Base-by-base conservation (phyloP, 106 monocot genomes). In the Phalaenopsis equestris region DNA sequence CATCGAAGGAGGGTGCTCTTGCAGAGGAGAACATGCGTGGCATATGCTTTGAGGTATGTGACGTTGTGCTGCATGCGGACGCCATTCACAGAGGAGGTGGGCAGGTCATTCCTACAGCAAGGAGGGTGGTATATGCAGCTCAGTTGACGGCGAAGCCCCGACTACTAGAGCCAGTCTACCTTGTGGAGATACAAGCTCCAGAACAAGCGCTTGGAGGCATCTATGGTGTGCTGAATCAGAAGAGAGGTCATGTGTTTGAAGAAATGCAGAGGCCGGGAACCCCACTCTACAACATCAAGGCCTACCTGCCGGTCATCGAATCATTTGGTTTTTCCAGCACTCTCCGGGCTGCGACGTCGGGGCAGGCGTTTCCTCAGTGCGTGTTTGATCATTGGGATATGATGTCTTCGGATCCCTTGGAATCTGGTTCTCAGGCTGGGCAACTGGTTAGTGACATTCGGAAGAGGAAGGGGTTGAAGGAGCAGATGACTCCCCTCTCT, bases 381-480 rank as follows among this genome's bases (percentile, higher is more conserved):
- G 82, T 84, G 36, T 87, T 87, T 77, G 84, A 87, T 56, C 82
- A 82, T 75, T 87, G 87, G 87, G 80, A 83, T 55, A 81, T 83
- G 80, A 83, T 84, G 87, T 41, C 46, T 19, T 77, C 81, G 2
- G 83, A 84, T 65, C 87, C 81, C 3, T 19, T 79, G 74, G 87
- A 84, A 10, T n/a, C 81, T 14, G 65, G 19, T 57, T 76, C 84
- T 17, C 79, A 79, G 14, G 79, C 87, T 11, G 79, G 16, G 1
- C 52, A 56, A 15, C 78, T 87, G 14, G 81, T 84, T 0, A 30
- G 9, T 45, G 84, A 82, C 41, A 87, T 87, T 67, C 81, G 87
- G n/a, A 84, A 87, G 84, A 81, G 87, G 76, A 87, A 87, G 81
- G 87, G 87, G 15, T 47, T 87, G 68, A 87, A 84, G 81, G 79